phyloP scores from a whole-genome alignment of 1,139 yeast species.

The Debaryomycetaceae sp. region DNA sequence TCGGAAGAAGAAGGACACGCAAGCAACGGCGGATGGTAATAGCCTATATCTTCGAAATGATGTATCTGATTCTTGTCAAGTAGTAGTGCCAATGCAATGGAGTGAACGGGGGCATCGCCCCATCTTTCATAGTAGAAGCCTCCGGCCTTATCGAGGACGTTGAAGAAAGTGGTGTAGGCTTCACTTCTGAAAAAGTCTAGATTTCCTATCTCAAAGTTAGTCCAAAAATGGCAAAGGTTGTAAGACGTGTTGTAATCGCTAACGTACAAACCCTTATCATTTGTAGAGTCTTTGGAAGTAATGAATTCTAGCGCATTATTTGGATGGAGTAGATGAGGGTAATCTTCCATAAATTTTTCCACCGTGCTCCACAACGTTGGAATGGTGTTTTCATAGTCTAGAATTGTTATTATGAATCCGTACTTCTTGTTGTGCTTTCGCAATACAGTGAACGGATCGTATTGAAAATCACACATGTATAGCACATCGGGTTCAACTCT shows the following conservation, averaged over 20 bases:
- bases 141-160: conserved; percentile 65
- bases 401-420: conserved; percentile 44
- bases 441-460: conserved; percentile 41
- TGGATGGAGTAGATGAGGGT: conserved; percentile 64
- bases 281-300: conserved; percentile 52
- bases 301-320: conserved; percentile 69
- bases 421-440: conserved; percentile 34
- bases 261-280: conserved; percentile 18
- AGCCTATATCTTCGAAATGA: conserved; percentile 91
- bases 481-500: conserved; percentile 47
- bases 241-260: conserved; percentile 48
- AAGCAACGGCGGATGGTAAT: conserved; percentile 75
- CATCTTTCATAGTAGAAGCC: conserved; percentile 92
- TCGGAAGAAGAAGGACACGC: conserved; percentile 70
- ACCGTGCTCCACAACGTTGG: conserved; percentile 79
- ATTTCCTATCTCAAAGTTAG: conserved; percentile 86
- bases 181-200: conserved; percentile 76
- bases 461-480: conserved; percentile 47
- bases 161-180: conserved; percentile 64
- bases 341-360: conserved; percentile 54
- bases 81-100: conserved; percentile 68
- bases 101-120: conserved; percentile 99
- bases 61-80: conserved; percentile 68
- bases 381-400: conserved; percentile 47
- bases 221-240: conserved; percentile 93